Evolutionary conservation across 352 stramenopile genomes (phyloP), one percentile per base, ranked within the genome.

Genomic region (Pythium aristosporum): DNA sequence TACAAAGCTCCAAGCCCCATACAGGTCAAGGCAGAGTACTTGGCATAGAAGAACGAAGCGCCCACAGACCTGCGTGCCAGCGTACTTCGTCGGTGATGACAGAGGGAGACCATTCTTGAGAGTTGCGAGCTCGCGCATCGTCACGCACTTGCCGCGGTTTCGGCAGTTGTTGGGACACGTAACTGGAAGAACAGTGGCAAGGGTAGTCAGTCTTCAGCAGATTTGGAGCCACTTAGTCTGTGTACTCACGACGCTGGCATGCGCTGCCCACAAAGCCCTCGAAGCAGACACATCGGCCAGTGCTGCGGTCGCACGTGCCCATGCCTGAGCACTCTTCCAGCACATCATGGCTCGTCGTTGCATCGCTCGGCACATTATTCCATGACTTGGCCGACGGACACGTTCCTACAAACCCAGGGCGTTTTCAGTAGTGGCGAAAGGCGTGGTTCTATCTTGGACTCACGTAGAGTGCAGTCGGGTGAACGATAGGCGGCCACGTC

Each of bases 321-420:
- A 91, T 88, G n/a, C 87, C 88, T 2, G 87, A 95, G 64, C 92
- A 98, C 72, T 98, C 92, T 44, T 83, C 72, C 7, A 85, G 23
- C 0, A 70, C 41, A 12, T 76, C 43, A 52, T 91, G 84, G 11
- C 64, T 73, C 23, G 75, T 85, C 6, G 53, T 67, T 2, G 65
- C 47, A 32, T 66, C 54, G 1, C 54, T 77, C 4, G 80, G 81
- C 41, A 91, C 71, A 20, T 68, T 73, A 34, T 64, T 85, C 83
- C 83, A 92, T 18, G 73, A 76, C 30, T 73, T 75, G 7, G 79
- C 71, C 8, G 75, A 67, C 18, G 81, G 77, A 62, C 84, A 91
- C 8, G 85, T 75, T 21, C 79, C 82, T 65, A 39, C 13, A 21
- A 65, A 43, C 13, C 28, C 13, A 55, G 5, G 30, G 9, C 23